phyloP scores from a whole-genome alignment of 192 early-diverging fungal genomes.

The Coemansia sp. region DNA sequence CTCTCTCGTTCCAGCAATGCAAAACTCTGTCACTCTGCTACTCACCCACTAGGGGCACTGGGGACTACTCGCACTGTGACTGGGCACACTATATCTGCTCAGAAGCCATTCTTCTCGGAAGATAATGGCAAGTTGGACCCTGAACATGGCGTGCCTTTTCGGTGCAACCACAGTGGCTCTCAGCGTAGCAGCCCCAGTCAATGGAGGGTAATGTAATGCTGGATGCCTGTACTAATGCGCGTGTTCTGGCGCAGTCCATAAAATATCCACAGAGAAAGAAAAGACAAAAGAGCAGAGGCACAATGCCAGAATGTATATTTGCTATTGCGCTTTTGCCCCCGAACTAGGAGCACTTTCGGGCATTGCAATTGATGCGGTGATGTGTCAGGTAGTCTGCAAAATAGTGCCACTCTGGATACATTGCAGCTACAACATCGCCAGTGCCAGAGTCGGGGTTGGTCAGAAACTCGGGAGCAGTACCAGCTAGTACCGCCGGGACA shows the following conservation, averaged over 20 bases:
- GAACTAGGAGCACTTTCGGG: conserved; percentile 64
- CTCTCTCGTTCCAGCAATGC: neutral
- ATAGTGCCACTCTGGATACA: conserved; percentile 61
- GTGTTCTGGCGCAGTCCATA: neutral
- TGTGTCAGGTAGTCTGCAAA: conserved; percentile 66
- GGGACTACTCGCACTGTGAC: neutral
- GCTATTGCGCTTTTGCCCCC: neutral
- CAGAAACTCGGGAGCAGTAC: conserved; percentile 67
- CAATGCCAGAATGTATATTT: neutral
- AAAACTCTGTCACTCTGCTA: neutral
- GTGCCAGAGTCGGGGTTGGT: conserved; percentile 12
- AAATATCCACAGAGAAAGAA: neutral
- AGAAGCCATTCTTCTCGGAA: neutral
- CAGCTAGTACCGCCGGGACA: conserved; percentile 75
- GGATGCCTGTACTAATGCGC: neutral
- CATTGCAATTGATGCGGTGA: conserved; percentile 86
- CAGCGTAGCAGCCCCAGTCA: neutral
- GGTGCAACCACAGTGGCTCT: neutral
- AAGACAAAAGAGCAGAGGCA: too few relatives aligned
- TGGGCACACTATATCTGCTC: neutral
- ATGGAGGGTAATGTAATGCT: neutral
- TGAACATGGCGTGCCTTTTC: neutral
- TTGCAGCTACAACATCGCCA: conserved; percentile 12
- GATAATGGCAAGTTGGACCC: neutral
- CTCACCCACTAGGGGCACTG: neutral